Evolutionary conservation across 192 early-diverging fungal species (phyloP), one percentile per base, ranked within the genome.

Genomic region (Backusella macrospora): DNA sequence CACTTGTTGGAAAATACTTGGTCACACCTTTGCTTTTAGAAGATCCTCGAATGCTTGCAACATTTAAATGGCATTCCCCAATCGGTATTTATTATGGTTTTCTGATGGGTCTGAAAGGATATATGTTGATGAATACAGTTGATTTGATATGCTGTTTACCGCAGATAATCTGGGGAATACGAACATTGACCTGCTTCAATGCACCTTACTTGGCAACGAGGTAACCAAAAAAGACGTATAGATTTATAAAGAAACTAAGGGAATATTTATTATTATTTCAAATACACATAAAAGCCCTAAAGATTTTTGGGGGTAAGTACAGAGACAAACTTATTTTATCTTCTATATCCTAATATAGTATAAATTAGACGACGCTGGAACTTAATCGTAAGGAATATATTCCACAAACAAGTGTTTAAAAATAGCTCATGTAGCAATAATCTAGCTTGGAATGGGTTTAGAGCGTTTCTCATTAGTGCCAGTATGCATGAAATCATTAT

Each of bases 21-120:
- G 18, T 66, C 5, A 66, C 64, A 40, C 64, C 64, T 42, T 66
- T 66, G 3, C 64, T 66, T 43, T 66, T 66, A n/a, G 38, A 66
- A 10, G 64, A 66, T 66, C 52, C 52, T 55, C 52, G 52, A 21
- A 66, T 16, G 16, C 16, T 39, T n/a, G 37, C 39, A 42, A 66
- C 39, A 40, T 21, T 66, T 3, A 38, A 16, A 21, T 66, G 64
- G 64, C 42, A 66, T 66, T 66, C 64, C 21, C 9, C n/a, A 1
- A 8, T 9, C 12, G 15, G 64, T 1, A 66, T 66, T 12, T 66
- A 66, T 38, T 66, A 66, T 39, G 64, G 64, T 21, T 66, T 66
- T 18, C 64, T 66, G 18, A 66, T 66, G 64, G 64, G 64, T 18
- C 16, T 66, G 15, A 66, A 66, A 21, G n/a, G 64, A 4, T 66